Percentiles rank a stretch among this genome's conserved stretches.
Conservation (phyloP, 768 basidiomycete species). For the Suillus weaverae region DNA sequence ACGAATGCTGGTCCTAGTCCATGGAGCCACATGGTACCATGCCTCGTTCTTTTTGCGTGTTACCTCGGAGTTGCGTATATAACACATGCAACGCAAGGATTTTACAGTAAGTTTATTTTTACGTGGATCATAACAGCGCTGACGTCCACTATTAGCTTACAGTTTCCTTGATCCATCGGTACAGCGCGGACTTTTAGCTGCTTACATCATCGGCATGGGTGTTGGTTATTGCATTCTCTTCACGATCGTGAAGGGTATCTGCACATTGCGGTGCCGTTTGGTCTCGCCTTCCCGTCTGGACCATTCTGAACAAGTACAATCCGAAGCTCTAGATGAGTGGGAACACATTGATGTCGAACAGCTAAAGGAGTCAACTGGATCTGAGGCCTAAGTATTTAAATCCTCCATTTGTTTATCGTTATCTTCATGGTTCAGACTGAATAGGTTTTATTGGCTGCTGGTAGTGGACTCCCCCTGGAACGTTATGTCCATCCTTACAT, state of each 20-base stretch:
- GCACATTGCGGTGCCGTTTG: conserved; percentile 38
- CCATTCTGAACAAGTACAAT: conserved; percentile 3
- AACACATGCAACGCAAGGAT: conserved; percentile 56
- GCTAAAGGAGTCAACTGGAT: conserved; percentile 14
- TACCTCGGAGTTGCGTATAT: conserved; percentile 74
- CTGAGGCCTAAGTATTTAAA: conserved; percentile 15
- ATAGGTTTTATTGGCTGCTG: not conserved
- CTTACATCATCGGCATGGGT: conserved; percentile 62
- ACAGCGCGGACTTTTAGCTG: conserved; percentile 48
- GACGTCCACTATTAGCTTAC: conserved; percentile 49
- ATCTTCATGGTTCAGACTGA: not conserved
- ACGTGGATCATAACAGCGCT: conserved; percentile 3
- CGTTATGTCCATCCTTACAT: not conserved
- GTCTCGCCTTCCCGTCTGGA: conserved; percentile 18
- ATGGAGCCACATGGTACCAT: conserved; percentile 49
- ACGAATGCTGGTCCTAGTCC: conserved; percentile 53
- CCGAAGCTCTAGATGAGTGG: conserved; percentile 45
- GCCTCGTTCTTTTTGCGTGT: conserved; percentile 48
- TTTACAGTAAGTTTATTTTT: conserved; percentile 53
- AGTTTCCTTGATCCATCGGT: conserved; percentile 57
- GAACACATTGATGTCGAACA: conserved; percentile 37
- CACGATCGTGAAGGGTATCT: conserved; percentile 42
- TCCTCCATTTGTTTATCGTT: not conserved
- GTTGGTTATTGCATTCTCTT: conserved; percentile 55
- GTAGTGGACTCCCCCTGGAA: not conserved